A percentile compares a stretch with the other conserved stretches of the same genome.
These are phyloP conservation scores for Coniochaeta ligniaria DNA, from an alignment of 2,329 filamentous ascomycete genomes.

Conservation along the genomic window DNA sequence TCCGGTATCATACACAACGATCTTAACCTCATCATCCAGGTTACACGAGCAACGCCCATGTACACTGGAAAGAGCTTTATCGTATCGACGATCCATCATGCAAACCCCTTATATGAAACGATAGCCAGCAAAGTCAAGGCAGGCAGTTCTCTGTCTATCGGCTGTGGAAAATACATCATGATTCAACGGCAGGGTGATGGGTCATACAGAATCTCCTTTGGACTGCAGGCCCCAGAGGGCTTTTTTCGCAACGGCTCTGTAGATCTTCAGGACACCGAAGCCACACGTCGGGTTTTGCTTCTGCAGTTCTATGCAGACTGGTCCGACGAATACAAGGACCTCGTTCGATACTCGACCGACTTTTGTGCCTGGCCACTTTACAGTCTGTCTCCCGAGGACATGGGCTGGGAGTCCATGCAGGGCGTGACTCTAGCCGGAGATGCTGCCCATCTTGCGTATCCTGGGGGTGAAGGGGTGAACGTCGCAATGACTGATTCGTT, in stretches of 20 bases:
- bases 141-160: slow-evolving; percentile 9
- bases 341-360: slow-evolving; percentile 8
- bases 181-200: slow-evolving; percentile 31
- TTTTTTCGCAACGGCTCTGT: slow-evolving; percentile 1
- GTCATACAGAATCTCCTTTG: slow-evolving; percentile 20
- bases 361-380: slow-evolving; percentile 17
- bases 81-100: slow-evolving; percentile 15
- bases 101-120: slow-evolving; percentile 18
- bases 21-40: not conserved
- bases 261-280: slow-evolving; percentile 2
- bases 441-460: slow-evolving; percentile 38
- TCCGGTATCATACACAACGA: not conserved
- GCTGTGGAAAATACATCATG: slow-evolving; percentile 18
- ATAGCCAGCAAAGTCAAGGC: slow-evolving; percentile 12
- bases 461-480: slow-evolving; percentile 41
- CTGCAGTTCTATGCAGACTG: slow-evolving; percentile 9
- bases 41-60: slow-evolving; percentile 19
- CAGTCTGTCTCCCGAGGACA: slow-evolving; percentile 6
- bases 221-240: slow-evolving; percentile 5
- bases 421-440: slow-evolving; percentile 42
- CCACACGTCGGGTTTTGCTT: slow-evolving; percentile 2
- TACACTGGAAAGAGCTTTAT: slow-evolving; percentile 29
- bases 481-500: slow-evolving; percentile 36
- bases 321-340: slow-evolving; percentile 6
- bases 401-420: slow-evolving; percentile 25